A percentile compares a stretch with the other conserved stretches of the same genome.
Evolutionary conservation across 768 basidiomycete species (phyloP).

Genomic region (Sporobolomyces phaffii): DNA sequence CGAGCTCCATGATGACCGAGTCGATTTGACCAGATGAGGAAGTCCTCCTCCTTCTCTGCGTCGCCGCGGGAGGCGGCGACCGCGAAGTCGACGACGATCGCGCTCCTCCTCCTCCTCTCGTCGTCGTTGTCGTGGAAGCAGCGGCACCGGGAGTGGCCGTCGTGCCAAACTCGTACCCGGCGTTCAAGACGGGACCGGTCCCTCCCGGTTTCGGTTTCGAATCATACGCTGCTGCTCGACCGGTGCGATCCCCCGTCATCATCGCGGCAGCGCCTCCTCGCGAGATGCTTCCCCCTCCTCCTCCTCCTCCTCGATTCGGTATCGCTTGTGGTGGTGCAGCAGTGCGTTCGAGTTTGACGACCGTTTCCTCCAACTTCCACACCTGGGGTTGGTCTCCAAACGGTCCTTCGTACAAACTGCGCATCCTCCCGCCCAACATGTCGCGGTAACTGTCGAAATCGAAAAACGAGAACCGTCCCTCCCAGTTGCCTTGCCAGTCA

Average conservation of each 20-base stretch:
- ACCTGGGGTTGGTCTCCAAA: conserved; percentile 82
- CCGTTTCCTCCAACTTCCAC: conserved; percentile 59
- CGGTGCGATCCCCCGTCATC: no score
- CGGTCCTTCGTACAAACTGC: conserved; percentile 63
- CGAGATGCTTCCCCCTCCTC: conserved; percentile 22
- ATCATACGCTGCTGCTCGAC: no score
- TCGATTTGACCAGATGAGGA: not conserved
- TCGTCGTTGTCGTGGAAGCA: not conserved
- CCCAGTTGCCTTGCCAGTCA: conserved; percentile 41
- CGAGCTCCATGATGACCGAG: not conserved
- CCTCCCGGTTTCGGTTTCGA: conserved; percentile 34
- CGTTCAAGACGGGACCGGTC: conserved; percentile 42
- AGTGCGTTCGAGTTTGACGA: conserved; percentile 21
- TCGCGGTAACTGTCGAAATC: conserved; percentile 66
- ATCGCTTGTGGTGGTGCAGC: conserved; percentile 1
- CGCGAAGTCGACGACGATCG: not conserved
- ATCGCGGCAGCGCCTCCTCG: no score
- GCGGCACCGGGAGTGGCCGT: no score
- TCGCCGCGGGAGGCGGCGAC: not conserved
- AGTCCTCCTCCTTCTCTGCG: not conserved
- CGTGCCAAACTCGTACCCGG: conserved; percentile 37
- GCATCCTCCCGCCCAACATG: conserved; percentile 48
- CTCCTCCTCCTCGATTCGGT: no score
- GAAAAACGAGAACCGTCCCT: conserved; percentile 54
- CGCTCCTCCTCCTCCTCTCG: no score